A percentile compares a stretch with the other conserved stretches of the same genome.
These are phyloP conservation scores for Saturnispora sekii DNA, from an alignment of 805 yeast species.

Conservation along the genomic window DNA sequence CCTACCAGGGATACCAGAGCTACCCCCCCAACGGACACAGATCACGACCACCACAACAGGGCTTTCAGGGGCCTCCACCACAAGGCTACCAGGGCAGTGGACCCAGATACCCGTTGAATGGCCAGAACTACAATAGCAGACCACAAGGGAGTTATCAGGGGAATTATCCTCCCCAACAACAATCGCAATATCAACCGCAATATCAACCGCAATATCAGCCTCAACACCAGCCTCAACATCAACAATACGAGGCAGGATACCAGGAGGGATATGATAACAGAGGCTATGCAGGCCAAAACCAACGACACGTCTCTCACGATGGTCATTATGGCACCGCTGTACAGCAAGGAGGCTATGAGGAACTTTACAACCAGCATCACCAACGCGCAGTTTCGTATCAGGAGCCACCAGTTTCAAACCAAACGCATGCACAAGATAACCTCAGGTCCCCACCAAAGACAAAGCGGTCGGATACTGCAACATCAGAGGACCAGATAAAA, in stretches of 20 bases:
- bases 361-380: not conserved
- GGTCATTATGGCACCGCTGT: not conserved
- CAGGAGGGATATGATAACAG: no score
- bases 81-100: no score
- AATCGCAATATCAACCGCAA: not conserved
- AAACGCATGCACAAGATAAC: not conserved
- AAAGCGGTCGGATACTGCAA: not conserved
- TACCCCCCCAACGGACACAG: not conserved
- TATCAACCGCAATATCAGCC: not conserved
- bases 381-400: slow-evolving; percentile 1
- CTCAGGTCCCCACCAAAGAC: not conserved
- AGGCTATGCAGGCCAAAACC: not conserved
- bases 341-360: not conserved
- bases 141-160: no score
- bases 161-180: not conserved
- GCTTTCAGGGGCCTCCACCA: no score
- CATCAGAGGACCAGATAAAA: slow-evolving; percentile 12
- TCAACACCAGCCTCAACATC: not conserved
- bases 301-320: slow-evolving; percentile 6
- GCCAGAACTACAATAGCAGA: no score
- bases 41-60: slow-evolving; percentile 2
- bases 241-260: not conserved
- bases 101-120: no score
- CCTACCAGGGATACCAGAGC: not conserved
- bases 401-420: not conserved